Evolutionary conservation across 768 basidiomycete species (phyloP), one percentile per base, ranked within the genome.

Genomic region (Boletus tylopilopsis): DNA sequence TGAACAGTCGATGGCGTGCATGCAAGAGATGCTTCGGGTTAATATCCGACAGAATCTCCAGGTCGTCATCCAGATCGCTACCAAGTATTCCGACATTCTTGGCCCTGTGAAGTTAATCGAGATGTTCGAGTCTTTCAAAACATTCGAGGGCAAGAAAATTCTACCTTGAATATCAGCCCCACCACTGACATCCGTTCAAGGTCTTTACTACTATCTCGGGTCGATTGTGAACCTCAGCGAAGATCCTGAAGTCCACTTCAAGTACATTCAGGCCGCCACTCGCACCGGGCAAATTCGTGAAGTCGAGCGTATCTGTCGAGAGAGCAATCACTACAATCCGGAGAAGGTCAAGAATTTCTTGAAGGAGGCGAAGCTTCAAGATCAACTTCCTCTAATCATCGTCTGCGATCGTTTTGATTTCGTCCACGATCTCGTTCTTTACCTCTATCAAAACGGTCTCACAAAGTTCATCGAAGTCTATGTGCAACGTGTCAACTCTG

Each of bases 281-380:
- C 85, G 95, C 23, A 99, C 96, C 24, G 94, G 95, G 35, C 96
- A 98, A 67, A 94, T 99, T 59, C 88, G 96, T 42, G 96, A 99
- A 68, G 96, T 99, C 49, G 96, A 99, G 72, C 93, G 96, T 39
- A 95, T 99, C 63, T 97, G 94, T 66, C 79, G 96, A 46, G 96
- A 99, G 74, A 93, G 90, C 69, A 97, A 98, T 72, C 77, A 76
- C 72, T 98, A 98, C 79, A 97, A 94, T 70, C 91, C 96, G 1
- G 96, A 99, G 76, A 99, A 99, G 72, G 96, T 98, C 80, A 98
- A 99, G 80, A 99, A 99, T 73, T 98, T 97, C 86, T 83, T 97
- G 69, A 97, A 97, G 71, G 96, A 99, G 66, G 94, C 96, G 62
- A 94, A 96, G 63, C 84, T 99, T 24, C 73, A 84, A 32, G 96